Evolutionary conservation across 805 yeast species (phyloP).

Genomic region (Metschnikowia kunwiensis): DNA sequence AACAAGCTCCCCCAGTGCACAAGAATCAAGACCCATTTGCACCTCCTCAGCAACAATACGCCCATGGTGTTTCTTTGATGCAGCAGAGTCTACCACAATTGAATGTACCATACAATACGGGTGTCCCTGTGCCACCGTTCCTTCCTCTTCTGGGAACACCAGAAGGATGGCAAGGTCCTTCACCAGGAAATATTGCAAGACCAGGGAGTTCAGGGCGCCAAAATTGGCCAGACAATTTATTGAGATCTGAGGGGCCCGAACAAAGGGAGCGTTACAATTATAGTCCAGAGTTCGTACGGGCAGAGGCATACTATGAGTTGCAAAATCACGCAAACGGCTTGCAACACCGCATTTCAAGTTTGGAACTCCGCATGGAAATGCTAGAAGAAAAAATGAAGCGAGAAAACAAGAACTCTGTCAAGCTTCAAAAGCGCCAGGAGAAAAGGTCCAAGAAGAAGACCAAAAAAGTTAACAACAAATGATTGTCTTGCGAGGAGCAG

Average conservation of each 20-base stretch:
- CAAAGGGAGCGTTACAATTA: background rate
- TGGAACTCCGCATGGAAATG: slow-evolving; percentile 12
- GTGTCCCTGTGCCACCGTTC: no score
- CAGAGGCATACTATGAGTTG: slow-evolving; percentile 28
- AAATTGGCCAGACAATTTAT: slow-evolving; percentile 2
- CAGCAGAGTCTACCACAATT: no score
- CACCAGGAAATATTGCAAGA: background rate
- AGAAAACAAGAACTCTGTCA: slow-evolving; percentile 4
- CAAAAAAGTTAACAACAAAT: slow-evolving; percentile 3
- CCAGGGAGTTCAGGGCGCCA: slow-evolving; percentile 1
- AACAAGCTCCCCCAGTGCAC: no score
- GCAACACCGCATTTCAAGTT: slow-evolving; percentile 22
- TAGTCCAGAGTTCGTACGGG: slow-evolving; percentile 6
- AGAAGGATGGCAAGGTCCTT: no score
- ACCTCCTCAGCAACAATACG: no score
- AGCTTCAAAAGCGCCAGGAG: slow-evolving; percentile 9
- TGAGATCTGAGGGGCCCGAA: background rate
- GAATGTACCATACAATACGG: no score
- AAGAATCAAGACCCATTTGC: no score
- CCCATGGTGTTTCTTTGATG: no score
- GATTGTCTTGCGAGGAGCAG: no score
- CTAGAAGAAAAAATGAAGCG: slow-evolving; percentile 10
- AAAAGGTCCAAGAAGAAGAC: slow-evolving; percentile 9
- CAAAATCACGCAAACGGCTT: slow-evolving; percentile 30
- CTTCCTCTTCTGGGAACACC: no score